Percentiles rank a stretch among this genome's conserved stretches.
phyloP scores from a whole-genome alignment of 371 early-diverging fungal species.

The Fennellomyces sp. region DNA sequence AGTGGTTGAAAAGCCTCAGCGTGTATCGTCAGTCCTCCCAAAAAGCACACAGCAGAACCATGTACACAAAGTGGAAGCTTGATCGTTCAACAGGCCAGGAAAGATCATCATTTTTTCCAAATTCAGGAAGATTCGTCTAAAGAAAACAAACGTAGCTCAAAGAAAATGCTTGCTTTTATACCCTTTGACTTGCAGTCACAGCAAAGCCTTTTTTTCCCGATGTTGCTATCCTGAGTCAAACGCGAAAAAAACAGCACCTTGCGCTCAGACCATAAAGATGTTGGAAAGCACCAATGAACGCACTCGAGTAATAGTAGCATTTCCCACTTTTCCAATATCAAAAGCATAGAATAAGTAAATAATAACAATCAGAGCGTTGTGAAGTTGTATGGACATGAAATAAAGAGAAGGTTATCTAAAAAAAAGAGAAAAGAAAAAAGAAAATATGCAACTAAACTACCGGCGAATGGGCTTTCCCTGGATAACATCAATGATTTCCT shows the following conservation, averaged over 20 bases:
- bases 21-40: conserved; percentile 9
- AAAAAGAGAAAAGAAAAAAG: not conserved
- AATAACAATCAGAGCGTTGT: too few species aligned
- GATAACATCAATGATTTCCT: conserved; percentile 80
- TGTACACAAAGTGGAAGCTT: conserved; percentile 9
- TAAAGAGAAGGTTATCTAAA: not conserved
- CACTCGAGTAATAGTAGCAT: too few species aligned
- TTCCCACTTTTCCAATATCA: too few species aligned
- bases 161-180: not conserved
- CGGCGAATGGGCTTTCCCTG: conserved; percentile 61
- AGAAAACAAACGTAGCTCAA: not conserved
- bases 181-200: not conserved
- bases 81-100: conserved; percentile 9
- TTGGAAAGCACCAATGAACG: too few species aligned
- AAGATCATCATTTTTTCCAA: conserved; percentile 10
- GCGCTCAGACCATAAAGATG: too few species aligned
- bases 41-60: not conserved
- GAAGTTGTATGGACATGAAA: not conserved
- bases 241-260: too few species aligned
- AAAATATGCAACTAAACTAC: conserved; percentile 1
- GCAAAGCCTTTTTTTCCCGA: too few species aligned
- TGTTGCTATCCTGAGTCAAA: too few species aligned
- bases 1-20: conserved; percentile 5
- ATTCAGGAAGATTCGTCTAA: conserved; percentile 13
- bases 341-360: not conserved